Evolutionary conservation across 2,329 filamentous ascomycete species (phyloP).

Genomic region (Sarocladium strictum): DNA sequence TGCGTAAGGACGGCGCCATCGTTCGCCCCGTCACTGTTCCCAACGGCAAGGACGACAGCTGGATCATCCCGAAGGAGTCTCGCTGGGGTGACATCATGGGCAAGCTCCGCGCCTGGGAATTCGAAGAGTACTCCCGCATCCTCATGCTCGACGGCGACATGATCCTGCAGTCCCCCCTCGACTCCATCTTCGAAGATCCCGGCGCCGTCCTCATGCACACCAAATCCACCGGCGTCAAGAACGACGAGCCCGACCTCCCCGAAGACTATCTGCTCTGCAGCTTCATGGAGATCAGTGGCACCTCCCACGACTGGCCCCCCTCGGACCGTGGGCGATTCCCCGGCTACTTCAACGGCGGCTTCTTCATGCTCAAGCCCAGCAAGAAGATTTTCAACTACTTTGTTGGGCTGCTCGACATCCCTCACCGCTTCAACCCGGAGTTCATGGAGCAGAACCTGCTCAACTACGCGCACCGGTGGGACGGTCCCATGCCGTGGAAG

Average conservation of each 20-base stretch:
- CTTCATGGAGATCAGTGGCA: not conserved
- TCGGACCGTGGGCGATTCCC: not conserved
- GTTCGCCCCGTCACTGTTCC: not conserved
- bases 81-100: slow-evolving; percentile 9
- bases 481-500: slow-evolving; percentile 10
- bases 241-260: slow-evolving; percentile 10
- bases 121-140: slow-evolving; percentile 10
- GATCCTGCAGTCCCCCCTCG: slow-evolving; percentile 7
- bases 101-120: slow-evolving; percentile 10
- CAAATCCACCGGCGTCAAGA: not conserved
- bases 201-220: slow-evolving; percentile 3
- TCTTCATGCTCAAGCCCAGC: slow-evolving; percentile 10
- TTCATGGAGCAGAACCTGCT: slow-evolving; percentile 10
- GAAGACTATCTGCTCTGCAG: slow-evolving; percentile 6
- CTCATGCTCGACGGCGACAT: slow-evolving; percentile 10
- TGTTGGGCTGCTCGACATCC: slow-evolving; percentile 4
- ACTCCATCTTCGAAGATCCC: slow-evolving; percentile 7
- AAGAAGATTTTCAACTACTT: slow-evolving; percentile 10
- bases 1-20: slow-evolving; percentile 9
- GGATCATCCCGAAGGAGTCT: slow-evolving; percentile 7
- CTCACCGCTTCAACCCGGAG: slow-evolving; percentile 3
- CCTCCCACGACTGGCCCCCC: slow-evolving; percentile 4
- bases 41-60: slow-evolving; percentile 6
- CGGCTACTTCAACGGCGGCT: slow-evolving; percentile 9
- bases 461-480: slow-evolving; percentile 10